These are phyloP conservation scores for Wallacemonas collosoma DNA, from an alignment of 208 protist genomes.

Conservation along the genomic window DNA sequence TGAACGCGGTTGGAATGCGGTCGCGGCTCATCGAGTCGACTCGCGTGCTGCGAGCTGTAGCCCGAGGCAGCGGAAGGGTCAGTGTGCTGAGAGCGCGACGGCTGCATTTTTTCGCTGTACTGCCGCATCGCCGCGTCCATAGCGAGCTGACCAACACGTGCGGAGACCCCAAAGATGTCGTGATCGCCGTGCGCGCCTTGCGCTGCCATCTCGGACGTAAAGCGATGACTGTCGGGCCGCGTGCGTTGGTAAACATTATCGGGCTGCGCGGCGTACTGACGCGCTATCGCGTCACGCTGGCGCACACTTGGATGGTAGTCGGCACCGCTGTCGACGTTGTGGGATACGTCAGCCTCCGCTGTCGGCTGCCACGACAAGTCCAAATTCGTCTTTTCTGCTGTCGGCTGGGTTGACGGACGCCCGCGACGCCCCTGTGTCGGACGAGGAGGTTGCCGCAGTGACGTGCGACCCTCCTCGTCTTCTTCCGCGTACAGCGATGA, in stretches of 20 bases:
- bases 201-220: conserved; percentile 22
- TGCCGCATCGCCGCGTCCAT: conserved; percentile 20
- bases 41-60: conserved; percentile 1
- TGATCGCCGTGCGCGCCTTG: conserved; percentile 28
- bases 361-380: conserved; percentile 13
- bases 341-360: not conserved
- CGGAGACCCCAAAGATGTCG: conserved; percentile 52
- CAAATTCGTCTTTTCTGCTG: not conserved
- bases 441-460: not conserved
- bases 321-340: conserved; percentile 5
- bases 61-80: not conserved
- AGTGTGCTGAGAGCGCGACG: no score
- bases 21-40: conserved; percentile 8
- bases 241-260: conserved; percentile 17
- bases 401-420: not conserved
- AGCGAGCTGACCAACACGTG: conserved; percentile 18
- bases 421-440: conserved; percentile 5
- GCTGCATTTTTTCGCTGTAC: conserved; percentile 14
- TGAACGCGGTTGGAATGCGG: not conserved
- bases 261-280: conserved; percentile 20
- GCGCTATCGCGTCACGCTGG: not conserved
- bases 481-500: not conserved
- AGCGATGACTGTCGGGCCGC: conserved; percentile 10
- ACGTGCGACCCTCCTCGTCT: not conserved
- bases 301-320: conserved; percentile 9